A percentile compares a stretch with the other conserved stretches of the same genome.
phyloP scores from a whole-genome alignment of 2,329 filamentous ascomycete genomes.

The Zarea fungicola region DNA sequence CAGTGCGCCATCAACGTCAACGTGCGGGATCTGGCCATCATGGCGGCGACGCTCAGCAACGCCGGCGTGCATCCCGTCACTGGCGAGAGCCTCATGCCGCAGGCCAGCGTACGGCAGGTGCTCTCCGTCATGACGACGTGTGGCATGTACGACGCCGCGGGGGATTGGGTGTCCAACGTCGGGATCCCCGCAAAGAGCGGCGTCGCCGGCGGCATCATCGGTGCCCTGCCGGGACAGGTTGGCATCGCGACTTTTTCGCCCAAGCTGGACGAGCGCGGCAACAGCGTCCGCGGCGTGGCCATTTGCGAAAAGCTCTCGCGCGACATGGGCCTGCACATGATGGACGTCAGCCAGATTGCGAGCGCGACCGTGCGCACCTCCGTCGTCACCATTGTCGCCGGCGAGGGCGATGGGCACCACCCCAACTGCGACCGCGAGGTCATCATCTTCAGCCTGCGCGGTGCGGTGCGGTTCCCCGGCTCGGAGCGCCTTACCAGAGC shows the following conservation, averaged over 20 bases:
- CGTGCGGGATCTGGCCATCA: constrained; percentile 34
- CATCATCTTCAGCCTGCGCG: constrained; percentile 27
- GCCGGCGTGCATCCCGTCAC: constrained; percentile 30
- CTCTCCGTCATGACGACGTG: constrained; percentile 38
- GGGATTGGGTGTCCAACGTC: constrained; percentile 33
- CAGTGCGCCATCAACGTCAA: constrained; percentile 37
- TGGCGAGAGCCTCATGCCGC: constrained; percentile 29
- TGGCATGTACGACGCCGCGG: constrained; percentile 37
- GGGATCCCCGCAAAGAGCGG: constrained; percentile 35
- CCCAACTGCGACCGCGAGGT: constrained; percentile 24
- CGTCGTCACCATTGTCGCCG: constrained; percentile 25
- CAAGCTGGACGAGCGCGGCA: constrained; percentile 27
- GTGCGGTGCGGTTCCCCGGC: constrained; percentile 29
- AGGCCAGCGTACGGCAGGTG: constrained; percentile 32
- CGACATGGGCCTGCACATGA: constrained; percentile 32
- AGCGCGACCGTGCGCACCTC: constrained; percentile 25
- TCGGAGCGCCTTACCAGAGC: constrained; percentile 29
- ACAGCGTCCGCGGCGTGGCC: constrained; percentile 27
- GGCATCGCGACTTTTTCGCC: constrained; percentile 28
- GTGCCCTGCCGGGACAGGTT: constrained; percentile 27
- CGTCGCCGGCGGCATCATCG: constrained; percentile 29
- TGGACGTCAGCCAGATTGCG: constrained; percentile 29
- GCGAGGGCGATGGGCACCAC: constrained; percentile 21
- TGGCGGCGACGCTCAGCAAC: constrained; percentile 35
- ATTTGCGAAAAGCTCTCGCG: constrained; percentile 27